Conservation (phyloP, 2,329 filamentous ascomycete species). For the Penicillium digitatum region DNA sequence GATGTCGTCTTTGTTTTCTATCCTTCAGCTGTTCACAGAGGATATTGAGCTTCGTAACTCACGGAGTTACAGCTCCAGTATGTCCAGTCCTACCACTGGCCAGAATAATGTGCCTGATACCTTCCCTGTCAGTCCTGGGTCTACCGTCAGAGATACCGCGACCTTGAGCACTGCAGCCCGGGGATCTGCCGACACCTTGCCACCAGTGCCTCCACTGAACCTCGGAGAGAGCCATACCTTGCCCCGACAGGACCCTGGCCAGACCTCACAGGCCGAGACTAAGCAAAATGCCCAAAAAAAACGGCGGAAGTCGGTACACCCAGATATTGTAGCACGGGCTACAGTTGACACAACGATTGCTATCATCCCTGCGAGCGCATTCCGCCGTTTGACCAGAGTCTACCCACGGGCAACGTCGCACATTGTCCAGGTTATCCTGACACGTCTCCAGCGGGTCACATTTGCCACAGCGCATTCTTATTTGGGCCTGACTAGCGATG, state of each 20-base stretch:
- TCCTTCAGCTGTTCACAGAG: constrained; percentile 94
- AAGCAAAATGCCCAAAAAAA: constrained; percentile 30
- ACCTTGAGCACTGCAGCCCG: constrained; percentile 20
- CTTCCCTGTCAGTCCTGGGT: constrained; percentile 36
- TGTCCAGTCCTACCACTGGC: constrained; percentile 32
- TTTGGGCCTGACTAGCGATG: constrained; percentile 84
- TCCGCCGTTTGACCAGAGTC: constrained; percentile 82
- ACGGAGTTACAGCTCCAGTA: constrained; percentile 48
- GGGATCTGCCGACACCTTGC: constrained; percentile 40
- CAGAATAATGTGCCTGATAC: constrained; percentile 37
- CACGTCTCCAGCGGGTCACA: constrained; percentile 88
- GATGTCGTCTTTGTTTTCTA: constrained; percentile 97
- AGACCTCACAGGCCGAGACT: constrained; percentile 25
- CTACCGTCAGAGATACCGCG: constrained; percentile 20
- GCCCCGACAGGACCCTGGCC: constrained; percentile 28
- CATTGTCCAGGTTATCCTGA: constrained; percentile 95
- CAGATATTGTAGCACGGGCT: constrained; percentile 93
- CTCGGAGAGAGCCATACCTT: constrained; percentile 52
- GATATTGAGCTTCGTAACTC: constrained; percentile 75
- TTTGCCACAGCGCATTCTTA: constrained; percentile 93
- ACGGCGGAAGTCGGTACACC: constrained; percentile 71
- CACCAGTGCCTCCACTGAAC: constrained; percentile 70
- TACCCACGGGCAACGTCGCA: constrained; percentile 96
- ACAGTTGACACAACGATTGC: constrained; percentile 97
- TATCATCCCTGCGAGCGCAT: constrained; percentile 94